Evolutionary conservation across 2,329 filamentous ascomycete species (phyloP).

Genomic region (Hymenoscyphus scutula): DNA sequence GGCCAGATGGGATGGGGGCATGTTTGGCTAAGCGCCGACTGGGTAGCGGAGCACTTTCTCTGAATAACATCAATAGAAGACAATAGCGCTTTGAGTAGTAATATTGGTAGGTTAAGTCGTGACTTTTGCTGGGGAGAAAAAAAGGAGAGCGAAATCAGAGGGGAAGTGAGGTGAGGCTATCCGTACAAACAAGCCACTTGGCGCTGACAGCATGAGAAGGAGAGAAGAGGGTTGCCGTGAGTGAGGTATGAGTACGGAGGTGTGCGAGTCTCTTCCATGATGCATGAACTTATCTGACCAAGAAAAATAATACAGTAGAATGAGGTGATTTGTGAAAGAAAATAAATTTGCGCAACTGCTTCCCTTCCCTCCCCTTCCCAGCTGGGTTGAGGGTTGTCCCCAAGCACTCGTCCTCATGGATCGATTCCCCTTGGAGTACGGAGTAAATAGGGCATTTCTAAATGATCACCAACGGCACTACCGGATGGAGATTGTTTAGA

Average conservation of each 20-base stretch:
- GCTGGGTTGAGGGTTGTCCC: no score
- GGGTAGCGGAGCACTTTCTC: not conserved
- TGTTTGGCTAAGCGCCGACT: constrained; percentile 2
- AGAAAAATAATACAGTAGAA: not conserved
- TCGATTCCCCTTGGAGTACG: no score
- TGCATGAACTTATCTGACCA: constrained; percentile 3
- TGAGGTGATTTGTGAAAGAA: not conserved
- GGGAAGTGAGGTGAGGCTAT: not conserved
- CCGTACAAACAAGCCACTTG: not conserved
- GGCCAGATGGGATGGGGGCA: not conserved
- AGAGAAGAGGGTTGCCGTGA: no score
- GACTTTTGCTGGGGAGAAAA: not conserved
- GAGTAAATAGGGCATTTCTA: no score
- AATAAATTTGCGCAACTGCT: no score
- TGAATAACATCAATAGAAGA: not conserved
- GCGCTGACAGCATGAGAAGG: not conserved
- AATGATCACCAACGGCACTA: no score
- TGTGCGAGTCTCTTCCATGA: not conserved
- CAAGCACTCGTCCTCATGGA: no score
- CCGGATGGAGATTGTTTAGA: no score
- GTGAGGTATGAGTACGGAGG: not conserved
- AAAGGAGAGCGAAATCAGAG: not conserved
- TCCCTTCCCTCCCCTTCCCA: no score
- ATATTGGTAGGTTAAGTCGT: not conserved
- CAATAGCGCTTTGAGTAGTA: not conserved